Evolutionary conservation across 768 basidiomycete genomes (phyloP).

Genomic region (Calocybe cyanea): DNA sequence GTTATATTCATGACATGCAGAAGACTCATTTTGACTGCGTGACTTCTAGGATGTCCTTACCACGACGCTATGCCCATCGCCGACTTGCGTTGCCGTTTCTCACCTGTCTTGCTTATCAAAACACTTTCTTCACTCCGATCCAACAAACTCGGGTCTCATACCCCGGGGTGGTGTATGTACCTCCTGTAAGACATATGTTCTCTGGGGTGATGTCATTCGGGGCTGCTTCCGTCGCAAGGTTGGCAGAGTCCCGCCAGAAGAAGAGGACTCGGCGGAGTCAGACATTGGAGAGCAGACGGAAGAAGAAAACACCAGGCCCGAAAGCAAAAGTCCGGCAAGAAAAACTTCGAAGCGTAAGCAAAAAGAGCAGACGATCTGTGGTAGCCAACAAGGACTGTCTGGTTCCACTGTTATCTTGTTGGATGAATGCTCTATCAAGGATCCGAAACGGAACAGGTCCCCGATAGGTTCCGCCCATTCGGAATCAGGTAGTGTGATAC

Average conservation of each 20-base stretch:
- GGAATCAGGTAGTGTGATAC: too few species aligned
- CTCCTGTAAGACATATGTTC: conserved; percentile 47
- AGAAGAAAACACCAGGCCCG: conserved; percentile 2
- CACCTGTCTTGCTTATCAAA: conserved; percentile 57
- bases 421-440: too few species aligned
- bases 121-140: conserved; percentile 33
- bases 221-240: conserved; percentile 53
- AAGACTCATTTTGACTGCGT: conserved; percentile 2
- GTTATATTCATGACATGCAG: conserved; percentile 14
- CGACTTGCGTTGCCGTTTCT: conserved; percentile 45
- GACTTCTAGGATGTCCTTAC: conserved; percentile 44
- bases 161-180: conserved; percentile 63
- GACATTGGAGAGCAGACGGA: conserved; percentile 33
- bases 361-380: too few species aligned
- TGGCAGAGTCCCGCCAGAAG: conserved; percentile 25
- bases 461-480: too few species aligned
- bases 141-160: conserved; percentile 31
- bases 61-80: conserved; percentile 49
- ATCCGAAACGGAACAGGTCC: too few species aligned
- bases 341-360: too few species aligned
- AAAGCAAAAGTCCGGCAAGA: conserved; percentile 11
- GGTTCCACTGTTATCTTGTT: conserved; percentile 21
- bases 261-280: conserved; percentile 13
- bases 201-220: conserved; percentile 70
- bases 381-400: conserved; percentile 20